Evolutionary conservation across 2,329 filamentous ascomycete species (phyloP).

Genomic region (Davidsoniella neocaledoniae): DNA sequence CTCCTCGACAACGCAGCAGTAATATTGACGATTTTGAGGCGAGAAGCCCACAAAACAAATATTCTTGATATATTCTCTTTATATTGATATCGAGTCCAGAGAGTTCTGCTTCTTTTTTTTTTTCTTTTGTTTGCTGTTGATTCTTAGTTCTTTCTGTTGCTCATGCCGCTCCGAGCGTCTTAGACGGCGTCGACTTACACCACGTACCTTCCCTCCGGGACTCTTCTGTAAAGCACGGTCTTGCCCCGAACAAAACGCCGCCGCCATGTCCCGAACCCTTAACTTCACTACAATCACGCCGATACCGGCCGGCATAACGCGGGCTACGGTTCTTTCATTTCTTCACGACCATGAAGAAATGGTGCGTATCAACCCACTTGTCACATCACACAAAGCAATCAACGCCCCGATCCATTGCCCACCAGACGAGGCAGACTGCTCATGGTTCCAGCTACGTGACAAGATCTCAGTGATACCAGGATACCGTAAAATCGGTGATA

Average conservation of each 20-base stretch:
- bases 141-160: background rate
- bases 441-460: conserved; percentile 70
- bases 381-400: conserved; percentile 54
- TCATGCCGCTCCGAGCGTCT: background rate
- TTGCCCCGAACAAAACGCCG: background rate
- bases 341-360: conserved; percentile 66
- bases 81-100: too few relatives aligned
- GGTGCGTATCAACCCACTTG: conserved; percentile 76
- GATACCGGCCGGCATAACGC: conserved; percentile 49
- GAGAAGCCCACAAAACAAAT: background rate
- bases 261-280: conserved; percentile 49
- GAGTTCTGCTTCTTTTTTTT: background rate
- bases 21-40: background rate
- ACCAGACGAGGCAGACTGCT: conserved; percentile 49
- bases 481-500: conserved; percentile 28
- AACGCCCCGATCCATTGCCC: conserved; percentile 48
- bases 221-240: background rate
- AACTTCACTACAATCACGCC: conserved; percentile 67
- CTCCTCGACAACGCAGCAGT: too few relatives aligned
- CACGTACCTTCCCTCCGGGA: background rate
- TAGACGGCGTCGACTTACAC: background rate
- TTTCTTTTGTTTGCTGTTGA: too few relatives aligned
- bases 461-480: conserved; percentile 59
- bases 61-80: too few relatives aligned
- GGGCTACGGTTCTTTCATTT: conserved; percentile 55